Evolutionary conservation across 257 asterid genomes (phyloP).

Genomic region (Capsicum baccatum): DNA sequence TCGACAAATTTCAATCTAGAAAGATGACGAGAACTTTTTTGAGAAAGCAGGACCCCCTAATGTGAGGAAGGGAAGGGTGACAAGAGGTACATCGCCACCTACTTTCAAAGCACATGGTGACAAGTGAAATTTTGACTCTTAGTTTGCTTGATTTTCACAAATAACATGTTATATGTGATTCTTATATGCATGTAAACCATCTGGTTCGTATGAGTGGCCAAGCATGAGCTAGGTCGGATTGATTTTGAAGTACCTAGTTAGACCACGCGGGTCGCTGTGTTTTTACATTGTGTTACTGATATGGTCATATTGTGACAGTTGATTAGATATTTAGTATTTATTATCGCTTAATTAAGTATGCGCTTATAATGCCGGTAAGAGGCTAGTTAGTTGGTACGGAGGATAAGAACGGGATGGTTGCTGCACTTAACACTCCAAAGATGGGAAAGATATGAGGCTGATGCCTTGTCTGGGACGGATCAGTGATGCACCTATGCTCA

Average conservation of each 20-base stretch:
- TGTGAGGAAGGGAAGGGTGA: no score
- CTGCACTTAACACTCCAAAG: neutral
- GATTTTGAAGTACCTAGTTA: neutral
- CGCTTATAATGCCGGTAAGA: neutral
- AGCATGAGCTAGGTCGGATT: neutral
- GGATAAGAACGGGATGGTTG: neutral
- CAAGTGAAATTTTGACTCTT: no score
- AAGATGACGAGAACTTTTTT: no score
- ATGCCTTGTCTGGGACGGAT: neutral
- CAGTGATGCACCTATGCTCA: neutral
- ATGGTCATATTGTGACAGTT: neutral
- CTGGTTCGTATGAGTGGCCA: neutral
- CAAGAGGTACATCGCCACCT: no score
- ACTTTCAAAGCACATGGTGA: no score
- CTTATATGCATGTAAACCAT: neutral
- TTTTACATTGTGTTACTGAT: neutral
- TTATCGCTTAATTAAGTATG: neutral
- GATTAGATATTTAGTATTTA: neutral
- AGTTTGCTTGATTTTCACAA: no score
- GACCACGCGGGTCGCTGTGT: neutral
- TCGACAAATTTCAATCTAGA: no score
- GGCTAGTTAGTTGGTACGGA: neutral
- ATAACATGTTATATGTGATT: neutral
- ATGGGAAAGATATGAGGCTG: neutral
- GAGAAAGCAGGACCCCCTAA: no score